phyloP scores from a whole-genome alignment of 2,329 filamentous ascomycete species.

The Penicillium sp. region DNA sequence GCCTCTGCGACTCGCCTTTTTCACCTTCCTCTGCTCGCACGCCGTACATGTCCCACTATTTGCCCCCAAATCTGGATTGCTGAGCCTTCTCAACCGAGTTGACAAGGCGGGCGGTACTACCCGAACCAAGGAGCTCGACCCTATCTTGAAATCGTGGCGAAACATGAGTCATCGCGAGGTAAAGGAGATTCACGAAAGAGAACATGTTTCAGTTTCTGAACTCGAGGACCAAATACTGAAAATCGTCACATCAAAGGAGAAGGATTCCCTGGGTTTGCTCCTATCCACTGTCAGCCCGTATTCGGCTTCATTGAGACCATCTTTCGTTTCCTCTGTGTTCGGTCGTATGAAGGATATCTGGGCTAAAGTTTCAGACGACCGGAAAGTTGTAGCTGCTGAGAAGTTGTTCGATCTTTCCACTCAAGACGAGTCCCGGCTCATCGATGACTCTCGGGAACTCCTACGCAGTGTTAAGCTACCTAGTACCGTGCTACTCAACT shows the following conservation, averaged over 20 bases:
- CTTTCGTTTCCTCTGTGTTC: slow-evolving; percentile 70
- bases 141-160: slow-evolving; percentile 73
- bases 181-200: slow-evolving; percentile 53
- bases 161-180: slow-evolving; percentile 59
- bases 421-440: slow-evolving; percentile 32
- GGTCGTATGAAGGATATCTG: slow-evolving; percentile 73
- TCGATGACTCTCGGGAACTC: slow-evolving; percentile 61
- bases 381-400: slow-evolving; percentile 42
- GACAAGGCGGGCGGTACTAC: slow-evolving; percentile 73
- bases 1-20: slow-evolving; percentile 65
- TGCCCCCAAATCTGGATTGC: slow-evolving; percentile 70
- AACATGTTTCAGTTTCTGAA: slow-evolving; percentile 53
- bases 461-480: slow-evolving; percentile 75
- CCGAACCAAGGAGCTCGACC: slow-evolving; percentile 77
- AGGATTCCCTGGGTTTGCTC: slow-evolving; percentile 62
- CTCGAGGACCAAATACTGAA: slow-evolving; percentile 59
- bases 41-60: slow-evolving; percentile 70
- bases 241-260: slow-evolving; percentile 61
- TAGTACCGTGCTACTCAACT: slow-evolving; percentile 71
- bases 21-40: slow-evolving; percentile 77
- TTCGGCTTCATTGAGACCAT: slow-evolving; percentile 50
- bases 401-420: slow-evolving; percentile 50
- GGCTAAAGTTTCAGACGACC: slow-evolving; percentile 53
- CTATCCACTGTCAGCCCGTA: slow-evolving; percentile 55
- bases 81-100: slow-evolving; percentile 75